Conservation (phyloP, 805 yeast species). For the Novakomyces olei region DNA sequence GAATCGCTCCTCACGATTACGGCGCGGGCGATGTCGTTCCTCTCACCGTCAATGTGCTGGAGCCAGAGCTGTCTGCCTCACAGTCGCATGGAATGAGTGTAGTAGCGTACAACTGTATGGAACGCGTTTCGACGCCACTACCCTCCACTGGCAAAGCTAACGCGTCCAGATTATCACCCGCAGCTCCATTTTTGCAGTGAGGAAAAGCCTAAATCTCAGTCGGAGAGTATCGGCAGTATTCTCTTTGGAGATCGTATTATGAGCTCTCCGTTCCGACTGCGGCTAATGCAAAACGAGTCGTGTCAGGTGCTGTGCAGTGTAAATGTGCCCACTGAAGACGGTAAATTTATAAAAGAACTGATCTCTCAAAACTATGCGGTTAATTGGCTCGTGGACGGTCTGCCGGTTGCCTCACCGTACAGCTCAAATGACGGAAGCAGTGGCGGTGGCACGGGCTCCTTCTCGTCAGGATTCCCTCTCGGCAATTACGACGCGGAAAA, state of each 20-base stretch:
- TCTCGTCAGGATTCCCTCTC: conserved; percentile 61
- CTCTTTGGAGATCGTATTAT: conserved; percentile 89
- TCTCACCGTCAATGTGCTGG: conserved; percentile 68
- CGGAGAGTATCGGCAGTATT: conserved; percentile 79
- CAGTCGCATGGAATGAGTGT: no score
- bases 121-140: no score
- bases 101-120: no score
- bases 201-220: conserved; percentile 32
- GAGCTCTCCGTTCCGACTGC: conserved; percentile 68
- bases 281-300: conserved; percentile 47
- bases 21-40: conserved; percentile 49
- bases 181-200: conserved; percentile 59
- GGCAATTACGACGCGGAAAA: conserved; percentile 40
- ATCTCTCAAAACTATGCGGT: conserved; percentile 66
- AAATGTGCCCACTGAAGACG: conserved; percentile 39
- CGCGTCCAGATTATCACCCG: conserved; percentile 42
- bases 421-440: no score
- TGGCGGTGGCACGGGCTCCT: no score
- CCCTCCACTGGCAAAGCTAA: no score
- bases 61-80: conserved; percentile 58
- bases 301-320: conserved; percentile 49
- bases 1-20: conserved; percentile 87
- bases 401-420: conserved; percentile 67
- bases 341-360: conserved; percentile 52
- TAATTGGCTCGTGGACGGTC: conserved; percentile 87